Conservation (phyloP, 192 early-diverging fungal genomes). For the Obelidium mucronatum region DNA sequence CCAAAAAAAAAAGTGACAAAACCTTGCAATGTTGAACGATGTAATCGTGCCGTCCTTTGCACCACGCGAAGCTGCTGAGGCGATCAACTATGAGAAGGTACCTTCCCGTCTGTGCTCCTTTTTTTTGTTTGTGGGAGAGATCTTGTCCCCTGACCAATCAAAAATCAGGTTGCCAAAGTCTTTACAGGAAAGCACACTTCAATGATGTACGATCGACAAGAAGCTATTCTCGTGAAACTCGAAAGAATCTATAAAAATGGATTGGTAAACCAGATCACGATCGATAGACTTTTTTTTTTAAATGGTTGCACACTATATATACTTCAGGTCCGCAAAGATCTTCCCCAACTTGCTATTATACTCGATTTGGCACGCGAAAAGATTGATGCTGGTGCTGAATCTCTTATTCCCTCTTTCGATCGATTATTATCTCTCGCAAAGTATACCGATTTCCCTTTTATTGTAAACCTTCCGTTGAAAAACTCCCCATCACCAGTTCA, state of each 20-base stretch:
- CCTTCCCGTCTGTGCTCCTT: too few species aligned
- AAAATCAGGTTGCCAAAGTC: slow-evolving; percentile 1
- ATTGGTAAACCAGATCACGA: slow-evolving; percentile 15
- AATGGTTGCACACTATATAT: neutral
- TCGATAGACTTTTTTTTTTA: neutral
- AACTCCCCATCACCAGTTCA: neutral
- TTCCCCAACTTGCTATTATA: neutral
- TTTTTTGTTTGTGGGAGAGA: neutral
- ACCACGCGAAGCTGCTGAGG: neutral
- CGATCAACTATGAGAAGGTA: slow-evolving; percentile 2
- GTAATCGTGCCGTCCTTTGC: slow-evolving; percentile 18
- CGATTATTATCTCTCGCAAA: slow-evolving; percentile 11
- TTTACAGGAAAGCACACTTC: slow-evolving; percentile 37
- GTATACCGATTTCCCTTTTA: neutral
- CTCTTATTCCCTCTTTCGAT: neutral
- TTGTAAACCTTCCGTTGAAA: neutral
- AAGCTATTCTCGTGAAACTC: slow-evolving; percentile 26
- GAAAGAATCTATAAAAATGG: slow-evolving; percentile 18
- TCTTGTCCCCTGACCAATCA: neutral
- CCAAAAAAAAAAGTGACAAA: neutral
- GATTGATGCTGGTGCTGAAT: neutral
- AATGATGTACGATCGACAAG: slow-evolving; percentile 37
- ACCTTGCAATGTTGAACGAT: too few species aligned
- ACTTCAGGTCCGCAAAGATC: slow-evolving; percentile 13
- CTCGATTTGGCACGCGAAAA: slow-evolving; percentile 19